A percentile compares a stretch with the other conserved stretches of the same genome.
Conservation (phyloP, 139 green algal species). For the Marvania coccoides region DNA sequence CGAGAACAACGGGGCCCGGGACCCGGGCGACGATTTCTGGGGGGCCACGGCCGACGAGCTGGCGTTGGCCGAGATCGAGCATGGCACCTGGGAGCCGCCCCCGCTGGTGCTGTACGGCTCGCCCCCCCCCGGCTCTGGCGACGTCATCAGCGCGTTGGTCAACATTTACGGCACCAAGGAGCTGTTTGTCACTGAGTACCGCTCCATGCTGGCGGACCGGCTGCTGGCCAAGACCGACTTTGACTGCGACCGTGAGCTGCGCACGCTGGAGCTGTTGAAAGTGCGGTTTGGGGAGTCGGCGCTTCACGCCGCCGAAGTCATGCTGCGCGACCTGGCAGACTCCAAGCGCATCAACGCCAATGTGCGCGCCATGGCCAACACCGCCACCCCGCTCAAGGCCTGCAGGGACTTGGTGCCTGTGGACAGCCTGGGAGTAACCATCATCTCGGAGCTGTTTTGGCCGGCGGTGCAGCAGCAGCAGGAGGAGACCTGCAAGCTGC, state of each 20-base stretch:
- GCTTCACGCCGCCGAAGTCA: constrained; percentile 66
- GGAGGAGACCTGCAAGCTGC: constrained; percentile 43
- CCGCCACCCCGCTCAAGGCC: constrained; percentile 4
- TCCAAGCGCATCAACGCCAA: constrained; percentile 80
- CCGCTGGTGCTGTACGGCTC: constrained; percentile 5
- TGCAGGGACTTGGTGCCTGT: constrained; percentile 8
- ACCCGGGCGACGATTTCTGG: constrained; percentile 16
- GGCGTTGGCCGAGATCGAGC: constrained; percentile 14
- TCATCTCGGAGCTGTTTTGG: constrained; percentile 88
- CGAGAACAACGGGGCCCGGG: neutral
- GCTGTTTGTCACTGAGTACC: constrained; percentile 89
- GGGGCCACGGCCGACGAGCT: constrained; percentile 33
- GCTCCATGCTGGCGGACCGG: constrained; percentile 71
- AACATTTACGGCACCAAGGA: constrained; percentile 78
- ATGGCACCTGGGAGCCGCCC: constrained; percentile 28
- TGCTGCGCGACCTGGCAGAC: constrained; percentile 82
- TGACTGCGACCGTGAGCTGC: constrained; percentile 73
- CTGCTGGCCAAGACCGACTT: constrained; percentile 74
- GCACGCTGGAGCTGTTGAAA: constrained; percentile 93
- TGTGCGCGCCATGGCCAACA: constrained; percentile 34
- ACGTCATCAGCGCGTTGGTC: constrained; percentile 76
- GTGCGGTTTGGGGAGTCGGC: constrained; percentile 78
- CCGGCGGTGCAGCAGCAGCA: constrained; percentile 41
- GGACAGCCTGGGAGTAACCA: constrained; percentile 43
- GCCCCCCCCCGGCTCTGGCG: constrained; percentile 5